phyloP scores from a whole-genome alignment of 208 protist genomes.

The Herpetomonas muscarum region DNA sequence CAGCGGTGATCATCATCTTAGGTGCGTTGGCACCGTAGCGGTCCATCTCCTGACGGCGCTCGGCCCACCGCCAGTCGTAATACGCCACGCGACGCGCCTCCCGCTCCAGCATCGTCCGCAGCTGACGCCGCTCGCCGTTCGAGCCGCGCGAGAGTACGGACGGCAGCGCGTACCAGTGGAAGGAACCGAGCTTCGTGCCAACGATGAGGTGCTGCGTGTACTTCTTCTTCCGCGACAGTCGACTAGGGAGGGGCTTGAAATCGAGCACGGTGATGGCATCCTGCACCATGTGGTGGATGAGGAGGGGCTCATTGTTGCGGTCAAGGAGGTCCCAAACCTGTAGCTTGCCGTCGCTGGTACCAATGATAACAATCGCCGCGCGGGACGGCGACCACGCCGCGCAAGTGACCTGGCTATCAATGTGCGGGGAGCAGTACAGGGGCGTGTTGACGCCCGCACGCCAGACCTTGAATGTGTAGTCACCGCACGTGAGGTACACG shows the following conservation, averaged over 20 bases:
- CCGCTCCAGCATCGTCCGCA: slow-evolving; percentile 81
- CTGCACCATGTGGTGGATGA: slow-evolving; percentile 86
- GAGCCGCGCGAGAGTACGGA: slow-evolving; percentile 67
- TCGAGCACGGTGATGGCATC: slow-evolving; percentile 84
- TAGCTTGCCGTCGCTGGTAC: slow-evolving; percentile 78
- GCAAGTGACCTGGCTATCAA: slow-evolving; percentile 55
- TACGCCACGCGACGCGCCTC: slow-evolving; percentile 85
- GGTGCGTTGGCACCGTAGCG: slow-evolving; percentile 56
- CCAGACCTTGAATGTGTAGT: slow-evolving; percentile 90
- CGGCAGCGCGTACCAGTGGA: slow-evolving; percentile 87
- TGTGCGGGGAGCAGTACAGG: slow-evolving; percentile 68
- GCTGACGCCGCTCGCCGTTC: slow-evolving; percentile 74
- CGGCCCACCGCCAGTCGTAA: slow-evolving; percentile 79
- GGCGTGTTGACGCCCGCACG: slow-evolving; percentile 58
- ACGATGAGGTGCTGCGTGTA: slow-evolving; percentile 85
- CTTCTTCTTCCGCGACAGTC: slow-evolving; percentile 17
- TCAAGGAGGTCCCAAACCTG: slow-evolving; percentile 91
- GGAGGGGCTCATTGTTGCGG: slow-evolving; percentile 78
- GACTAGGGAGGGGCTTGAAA: slow-evolving; percentile 76
- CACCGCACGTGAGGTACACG: slow-evolving; percentile 86
- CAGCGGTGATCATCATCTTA: slow-evolving; percentile 20
- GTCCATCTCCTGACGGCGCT: slow-evolving; percentile 74
- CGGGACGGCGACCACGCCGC: slow-evolving; percentile 85
- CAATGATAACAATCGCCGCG: slow-evolving; percentile 71
- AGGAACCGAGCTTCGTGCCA: slow-evolving; percentile 80